phyloP scores from a whole-genome alignment of 1,284 basidiomycete species.

The Volvariella surrecta region DNA sequence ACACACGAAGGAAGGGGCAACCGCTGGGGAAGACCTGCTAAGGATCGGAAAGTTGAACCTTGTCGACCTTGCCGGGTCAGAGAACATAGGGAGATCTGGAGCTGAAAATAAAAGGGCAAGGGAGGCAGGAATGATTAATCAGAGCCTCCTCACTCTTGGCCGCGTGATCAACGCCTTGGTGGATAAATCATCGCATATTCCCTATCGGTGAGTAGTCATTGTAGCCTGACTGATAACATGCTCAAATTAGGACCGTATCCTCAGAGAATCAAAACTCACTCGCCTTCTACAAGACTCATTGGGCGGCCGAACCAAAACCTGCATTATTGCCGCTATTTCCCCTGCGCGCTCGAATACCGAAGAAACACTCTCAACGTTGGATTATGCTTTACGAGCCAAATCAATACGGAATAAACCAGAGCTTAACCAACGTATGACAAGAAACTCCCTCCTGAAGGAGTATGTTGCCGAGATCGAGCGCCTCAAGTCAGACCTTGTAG shows the following conservation, averaged over 20 bases:
- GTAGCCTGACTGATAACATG: background rate
- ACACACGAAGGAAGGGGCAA: conserved; percentile 80
- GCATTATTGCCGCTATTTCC: conserved; percentile 94
- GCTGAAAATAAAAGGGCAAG: conserved; percentile 93
- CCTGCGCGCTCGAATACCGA: conserved; percentile 91
- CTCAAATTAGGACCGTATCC: conserved; percentile 7
- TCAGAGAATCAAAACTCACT: conserved; percentile 87
- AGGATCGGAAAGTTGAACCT: conserved; percentile 95
- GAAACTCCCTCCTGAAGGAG: conserved; percentile 89
- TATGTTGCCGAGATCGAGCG: conserved; percentile 95
- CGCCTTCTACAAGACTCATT: conserved; percentile 97
- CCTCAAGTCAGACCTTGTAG: conserved; percentile 84
- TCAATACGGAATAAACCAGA: conserved; percentile 96
- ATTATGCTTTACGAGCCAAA: conserved; percentile 95
- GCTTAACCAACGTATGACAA: conserved; percentile 90
- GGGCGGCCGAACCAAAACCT: conserved; percentile 97
- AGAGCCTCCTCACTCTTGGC: conserved; percentile 92
- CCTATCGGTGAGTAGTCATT: conserved; percentile 70
- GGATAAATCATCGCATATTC: conserved; percentile 86
- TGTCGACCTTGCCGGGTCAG: conserved; percentile 95
- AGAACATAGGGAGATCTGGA: conserved; percentile 95
- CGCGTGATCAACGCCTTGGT: conserved; percentile 97
- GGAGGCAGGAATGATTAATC: conserved; percentile 99
- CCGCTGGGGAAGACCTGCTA: conserved; percentile 81
- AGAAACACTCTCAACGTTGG: conserved; percentile 95